A percentile compares a stretch with the other conserved stretches of the same genome.
Evolutionary conservation across 2,329 filamentous ascomycete genomes (phyloP).

Genomic region (Tolypocladium tundrense): DNA sequence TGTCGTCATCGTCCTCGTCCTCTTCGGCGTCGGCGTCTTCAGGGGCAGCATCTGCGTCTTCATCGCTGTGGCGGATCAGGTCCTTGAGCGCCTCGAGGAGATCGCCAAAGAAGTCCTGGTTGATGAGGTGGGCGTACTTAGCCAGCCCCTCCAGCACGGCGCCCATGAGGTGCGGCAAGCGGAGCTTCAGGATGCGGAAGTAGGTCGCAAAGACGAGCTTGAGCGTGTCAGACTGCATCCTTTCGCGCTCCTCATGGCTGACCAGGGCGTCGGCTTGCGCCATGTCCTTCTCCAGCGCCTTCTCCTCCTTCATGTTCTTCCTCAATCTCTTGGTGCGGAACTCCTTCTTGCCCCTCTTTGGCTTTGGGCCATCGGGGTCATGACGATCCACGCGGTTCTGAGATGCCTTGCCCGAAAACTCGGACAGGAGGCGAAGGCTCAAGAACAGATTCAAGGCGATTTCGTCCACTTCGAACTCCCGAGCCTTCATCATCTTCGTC

Average conservation of each 20-base stretch:
- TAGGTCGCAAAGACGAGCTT: conserved; percentile 94
- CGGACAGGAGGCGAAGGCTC: conserved; percentile 75
- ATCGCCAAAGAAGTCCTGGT: conserved; percentile 97
- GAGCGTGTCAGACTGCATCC: conserved; percentile 88
- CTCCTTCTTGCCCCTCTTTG: conserved; percentile 63
- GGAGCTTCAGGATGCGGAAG: conserved; percentile 84
- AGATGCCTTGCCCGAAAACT: conserved; percentile 78
- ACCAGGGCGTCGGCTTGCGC: conserved; percentile 83
- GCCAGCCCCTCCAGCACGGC: conserved; percentile 89
- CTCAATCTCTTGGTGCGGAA: conserved; percentile 83
- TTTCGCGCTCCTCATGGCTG: conserved; percentile 82
- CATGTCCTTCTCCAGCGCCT: conserved; percentile 86
- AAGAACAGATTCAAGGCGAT: conserved; percentile 84
- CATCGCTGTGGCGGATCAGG: conserved; percentile 67
- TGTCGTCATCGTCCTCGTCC: conserved; percentile 30
- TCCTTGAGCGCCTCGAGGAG: conserved; percentile 91
- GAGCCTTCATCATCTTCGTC: conserved; percentile 90
- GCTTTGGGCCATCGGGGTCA: conserved; percentile 6
- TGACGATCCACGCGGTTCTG: conserved; percentile 58
- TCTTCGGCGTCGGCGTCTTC: conserved; percentile 27
- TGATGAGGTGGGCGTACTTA: conserved; percentile 92
- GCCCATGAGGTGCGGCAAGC: conserved; percentile 81
- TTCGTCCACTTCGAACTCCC: conserved; percentile 74
- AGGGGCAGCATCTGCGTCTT: conserved; percentile 36
- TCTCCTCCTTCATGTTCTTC: conserved; percentile 77